Evolutionary conservation across 257 asterid genomes (phyloP).

Genomic region (Capsicum rhomboideum): DNA sequence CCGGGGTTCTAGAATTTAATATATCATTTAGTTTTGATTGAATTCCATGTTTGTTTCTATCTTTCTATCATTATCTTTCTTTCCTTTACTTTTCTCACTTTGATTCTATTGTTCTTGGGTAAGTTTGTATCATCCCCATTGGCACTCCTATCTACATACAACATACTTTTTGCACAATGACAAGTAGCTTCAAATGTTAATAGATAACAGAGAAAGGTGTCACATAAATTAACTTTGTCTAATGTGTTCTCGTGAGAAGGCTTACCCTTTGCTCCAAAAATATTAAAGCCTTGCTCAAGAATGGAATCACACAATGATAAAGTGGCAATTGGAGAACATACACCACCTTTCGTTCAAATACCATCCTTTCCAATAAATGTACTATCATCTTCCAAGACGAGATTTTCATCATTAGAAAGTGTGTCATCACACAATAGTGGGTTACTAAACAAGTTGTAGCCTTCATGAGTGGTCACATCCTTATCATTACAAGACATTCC

Average conservation of each 20-base stretch:
- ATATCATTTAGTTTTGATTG: too few relatives aligned
- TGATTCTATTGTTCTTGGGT: too few relatives aligned
- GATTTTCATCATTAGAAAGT: too few relatives aligned
- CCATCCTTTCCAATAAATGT: too few relatives aligned
- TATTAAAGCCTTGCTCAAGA: not conserved
- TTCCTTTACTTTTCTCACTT: too few relatives aligned
- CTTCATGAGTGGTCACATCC: not conserved
- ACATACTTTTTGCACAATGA: not conserved
- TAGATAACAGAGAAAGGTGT: too few relatives aligned
- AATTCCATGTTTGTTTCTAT: too few relatives aligned
- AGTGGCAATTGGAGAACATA: not conserved
- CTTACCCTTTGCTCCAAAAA: not conserved
- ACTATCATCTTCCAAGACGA: not conserved
- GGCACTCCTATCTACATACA: not conserved
- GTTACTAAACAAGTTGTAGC: not conserved
- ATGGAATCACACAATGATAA: not conserved
- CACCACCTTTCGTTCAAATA: not conserved
- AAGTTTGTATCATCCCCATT: too few relatives aligned
- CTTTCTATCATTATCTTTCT: too few relatives aligned
- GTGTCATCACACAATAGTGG: not conserved
- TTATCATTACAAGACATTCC: not conserved
- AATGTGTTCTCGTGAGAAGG: not conserved
- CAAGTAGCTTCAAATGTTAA: not conserved
- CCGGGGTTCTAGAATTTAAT: too few relatives aligned
- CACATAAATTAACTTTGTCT: too few relatives aligned